Evolutionary conservation across 345 rosid genomes (phyloP), one percentile per base, ranked within the genome.

Genomic region (Rubroshorea leprosula): DNA sequence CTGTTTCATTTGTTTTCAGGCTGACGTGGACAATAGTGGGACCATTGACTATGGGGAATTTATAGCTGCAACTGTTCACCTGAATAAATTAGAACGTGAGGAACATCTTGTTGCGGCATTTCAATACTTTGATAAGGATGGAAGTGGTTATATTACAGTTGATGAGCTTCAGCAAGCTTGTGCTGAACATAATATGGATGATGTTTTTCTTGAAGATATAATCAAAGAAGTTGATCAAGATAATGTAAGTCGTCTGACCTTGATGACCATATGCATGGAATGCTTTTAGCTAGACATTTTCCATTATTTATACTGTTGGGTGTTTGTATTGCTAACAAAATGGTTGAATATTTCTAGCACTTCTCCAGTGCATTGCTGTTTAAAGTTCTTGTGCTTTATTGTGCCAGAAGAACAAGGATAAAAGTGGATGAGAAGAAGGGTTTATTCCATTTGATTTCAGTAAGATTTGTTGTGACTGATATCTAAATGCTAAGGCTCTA

Each of bases 101-200:
- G 97, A 93, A 61, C 96, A 93, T 83, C 99, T 93, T 14, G 86
- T 93, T 53, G 91, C 97, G 20, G 99, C 99, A 62, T 89, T 93
- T 68, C 83, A 35, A 25, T 93, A 93, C 74, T 93, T 93, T 64
- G 99, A 93, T 67, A 89, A 93, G 82, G 97, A 93, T 62, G 80
- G 77, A 71, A 89, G 99, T 50, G 97, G 99, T 58, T 93, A 86
- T 64, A 93, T 93, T 66, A 93, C 99, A 13, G 84, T 86, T 4
- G 97, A 89, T 63, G 97, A 93, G 82, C 96, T 93, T 61, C 97
- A 89, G 74, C 94, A 89, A 74, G 99, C 90, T 9, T 89, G 97
- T 67, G 66, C 65, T n/a, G 99, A 93, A 60, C 99, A 87, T 54
- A 87, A 91, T 70, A 83, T 93, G 97, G 73, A 85, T 5, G 97